These are phyloP conservation scores for Solanum piurae DNA, from an alignment of 257 asterid species.

Conservation along the genomic window DNA sequence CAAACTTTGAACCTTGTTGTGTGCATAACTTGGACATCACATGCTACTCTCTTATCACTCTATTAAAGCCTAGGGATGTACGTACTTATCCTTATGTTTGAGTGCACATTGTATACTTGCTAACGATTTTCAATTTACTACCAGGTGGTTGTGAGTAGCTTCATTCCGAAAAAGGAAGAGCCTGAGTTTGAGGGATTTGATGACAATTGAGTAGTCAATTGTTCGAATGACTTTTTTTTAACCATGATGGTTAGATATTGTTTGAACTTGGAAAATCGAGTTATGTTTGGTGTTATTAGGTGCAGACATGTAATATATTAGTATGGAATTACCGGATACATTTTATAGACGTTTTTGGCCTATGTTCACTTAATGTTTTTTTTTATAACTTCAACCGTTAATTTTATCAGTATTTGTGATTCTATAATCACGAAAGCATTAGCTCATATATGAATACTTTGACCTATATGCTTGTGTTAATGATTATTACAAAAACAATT, in stretches of 20 bases:
- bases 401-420: too few relatives aligned
- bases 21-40: background rate
- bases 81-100: too few relatives aligned
- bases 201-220: background rate
- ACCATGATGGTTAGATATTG: background rate
- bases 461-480: background rate
- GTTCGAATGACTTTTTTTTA: background rate
- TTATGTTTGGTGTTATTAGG: background rate
- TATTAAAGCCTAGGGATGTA: background rate
- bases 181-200: too few relatives aligned
- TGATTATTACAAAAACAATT: background rate
- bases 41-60: background rate
- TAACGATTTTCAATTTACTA: too few relatives aligned
- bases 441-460: background rate
- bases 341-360: background rate
- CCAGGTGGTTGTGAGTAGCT: background rate
- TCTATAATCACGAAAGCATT: background rate
- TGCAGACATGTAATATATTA: background rate
- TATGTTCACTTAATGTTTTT: background rate
- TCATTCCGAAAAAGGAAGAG: background rate
- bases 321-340: background rate
- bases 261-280: background rate
- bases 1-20: too few relatives aligned
- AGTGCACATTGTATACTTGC: background rate
- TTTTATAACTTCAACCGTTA: background rate